phyloP scores from a whole-genome alignment of 768 basidiomycete genomes.

The Mycena polygramma region DNA sequence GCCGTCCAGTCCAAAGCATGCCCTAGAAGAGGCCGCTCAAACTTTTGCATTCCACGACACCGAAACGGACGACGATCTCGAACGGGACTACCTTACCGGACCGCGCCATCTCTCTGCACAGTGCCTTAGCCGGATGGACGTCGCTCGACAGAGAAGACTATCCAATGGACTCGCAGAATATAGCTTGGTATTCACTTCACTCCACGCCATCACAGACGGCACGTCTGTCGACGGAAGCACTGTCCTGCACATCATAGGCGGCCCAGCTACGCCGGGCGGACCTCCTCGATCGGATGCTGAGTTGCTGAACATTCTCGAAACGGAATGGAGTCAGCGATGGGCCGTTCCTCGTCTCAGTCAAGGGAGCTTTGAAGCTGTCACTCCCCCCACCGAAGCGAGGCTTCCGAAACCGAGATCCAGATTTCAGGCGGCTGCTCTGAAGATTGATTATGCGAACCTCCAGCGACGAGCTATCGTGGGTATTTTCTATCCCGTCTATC shows the following conservation, averaged over 20 bases:
- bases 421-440: slow-evolving; percentile 25
- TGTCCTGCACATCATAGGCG: slow-evolving; percentile 22
- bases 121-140: slow-evolving; percentile 30
- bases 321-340: slow-evolving; percentile 28
- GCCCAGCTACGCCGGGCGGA: slow-evolving; percentile 18
- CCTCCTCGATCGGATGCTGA: slow-evolving; percentile 20
- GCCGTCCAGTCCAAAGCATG: slow-evolving; percentile 24
- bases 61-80: slow-evolving; percentile 26
- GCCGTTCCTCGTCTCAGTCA: not conserved
- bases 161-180: slow-evolving; percentile 22
- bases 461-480: slow-evolving; percentile 25
- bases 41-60: slow-evolving; percentile 21
- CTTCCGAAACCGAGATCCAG: slow-evolving; percentile 13
- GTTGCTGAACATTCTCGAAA: slow-evolving; percentile 23
- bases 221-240: slow-evolving; percentile 17
- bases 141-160: slow-evolving; percentile 12
- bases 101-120: slow-evolving; percentile 17
- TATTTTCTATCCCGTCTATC: not conserved
- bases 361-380: slow-evolving; percentile 20
- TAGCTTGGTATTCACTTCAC: slow-evolving; percentile 19
- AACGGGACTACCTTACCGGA: slow-evolving; percentile 23
- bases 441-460: slow-evolving; percentile 26
- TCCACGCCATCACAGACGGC: slow-evolving; percentile 34
- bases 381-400: slow-evolving; percentile 23
- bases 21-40: slow-evolving; percentile 30